Base-by-base conservation (phyloP, 2,329 filamentous ascomycete species). In the Thelonectria olida region DNA sequence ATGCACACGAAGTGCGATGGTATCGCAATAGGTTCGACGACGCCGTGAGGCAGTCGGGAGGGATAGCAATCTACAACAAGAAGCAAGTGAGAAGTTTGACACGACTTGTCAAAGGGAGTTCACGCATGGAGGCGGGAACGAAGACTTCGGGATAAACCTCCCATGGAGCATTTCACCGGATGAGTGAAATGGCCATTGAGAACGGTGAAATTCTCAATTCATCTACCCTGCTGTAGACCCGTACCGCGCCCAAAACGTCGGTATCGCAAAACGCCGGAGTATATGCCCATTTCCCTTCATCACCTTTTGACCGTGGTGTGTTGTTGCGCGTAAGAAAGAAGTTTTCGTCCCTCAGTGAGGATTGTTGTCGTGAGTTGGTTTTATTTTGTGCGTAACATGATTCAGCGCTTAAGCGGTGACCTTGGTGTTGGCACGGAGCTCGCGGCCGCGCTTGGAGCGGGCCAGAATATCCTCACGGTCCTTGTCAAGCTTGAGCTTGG, bases 401-500 rank as follows among this genome's bases (percentile, higher is more conserved):
- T 5, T 64, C 56, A 61, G 55, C 65, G 68, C 68, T 81, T 84
- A 85, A 71, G 81, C 81, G 76, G 87, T 85, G 80, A 84, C 82
- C 84, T 90, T 90, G 84, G 81, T 82, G 85, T 93, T 93, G 80
- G 84, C 84, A 80, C 84, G 84, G 78, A 88, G 85, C 84, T 95
- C 92, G 69, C 92, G 90, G 77, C 92, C 92, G 72, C 84, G 82
- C 84, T 90, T 90, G 85, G 92, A 93, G 83, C 92, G 89, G 84
- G 92, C 92, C 74, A 96, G 86, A 78, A 96, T 96, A 80, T 84
- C 85, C 88, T 96, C 92, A 74, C 92, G 91, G 84, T 96, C 92
- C 90, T 96, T 95, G 88, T 96, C 92, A 77, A 97, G 88, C 92
- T 98, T 97, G 82, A 98, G 89, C 90, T 97, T 97, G 85, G 91